Base-by-base conservation (phyloP, 2,329 filamentous ascomycete genomes). In the Falciphora oryzae region DNA sequence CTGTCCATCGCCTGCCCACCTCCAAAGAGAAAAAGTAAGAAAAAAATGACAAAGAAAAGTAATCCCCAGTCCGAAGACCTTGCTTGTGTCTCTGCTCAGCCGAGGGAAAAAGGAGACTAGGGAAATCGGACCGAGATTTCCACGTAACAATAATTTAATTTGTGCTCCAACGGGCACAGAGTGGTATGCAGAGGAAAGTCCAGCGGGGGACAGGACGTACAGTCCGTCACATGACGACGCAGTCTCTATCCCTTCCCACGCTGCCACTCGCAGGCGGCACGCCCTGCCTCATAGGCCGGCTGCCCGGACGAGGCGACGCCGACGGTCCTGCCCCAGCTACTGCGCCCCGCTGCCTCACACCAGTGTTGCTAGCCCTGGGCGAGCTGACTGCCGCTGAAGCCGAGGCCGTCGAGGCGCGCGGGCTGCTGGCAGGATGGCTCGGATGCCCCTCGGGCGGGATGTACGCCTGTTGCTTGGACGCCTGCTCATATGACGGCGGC, bases 401-500 rank as follows among this genome's bases (percentile, higher is more conserved):
- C 27, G 35, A 22, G 58, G 27, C 27, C 58, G n/a, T 57, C 3
- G 57, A 31, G 25, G 27, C 18, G 31, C 50, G 50, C n/a, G 74
- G 75, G 56, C 71, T 77, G 67, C 80, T 83, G 5, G 72, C 71
- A 11, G 79, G 76, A 67, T 85, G 81, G 57, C 73, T 81, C 0
- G 81, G 82, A 62, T 85, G 80, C 25, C 82, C 83, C 4, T 76
- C 71, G 0, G 83, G 82, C 28, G 84, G 84, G 13, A 80, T 75
- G 66, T 85, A 86, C 3, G 81, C 79, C 11, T 76, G 74, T 63
- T 81, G 77, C 64, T 81, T 80, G 25, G 83, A 79, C 4, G 84
- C 83, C 71, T 86, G 82, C 72, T 86, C 84, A 69, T 86, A 86
- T 14, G 82, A 81, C 1, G 84, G 84, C 57, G 84, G 84, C 7